Conservation (phyloP, 179 eudicot species). For the Heliamphora pulchella region DNA sequence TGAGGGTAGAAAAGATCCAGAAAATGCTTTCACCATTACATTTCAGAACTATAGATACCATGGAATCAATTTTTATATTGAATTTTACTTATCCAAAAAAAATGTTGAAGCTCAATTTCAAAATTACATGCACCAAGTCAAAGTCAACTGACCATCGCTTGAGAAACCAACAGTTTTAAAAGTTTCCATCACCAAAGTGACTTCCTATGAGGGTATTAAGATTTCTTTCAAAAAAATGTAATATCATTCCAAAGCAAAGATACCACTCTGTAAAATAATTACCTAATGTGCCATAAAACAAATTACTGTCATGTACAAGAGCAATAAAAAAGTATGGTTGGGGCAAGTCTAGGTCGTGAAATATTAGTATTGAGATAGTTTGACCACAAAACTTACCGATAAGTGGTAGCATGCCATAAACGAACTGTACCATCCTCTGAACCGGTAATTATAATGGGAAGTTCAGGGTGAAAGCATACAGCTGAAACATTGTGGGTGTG, state of each 20-base stretch:
- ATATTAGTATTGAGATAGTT: not conserved
- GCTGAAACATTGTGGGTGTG: slow-evolving; percentile 92
- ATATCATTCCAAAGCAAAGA: too few species aligned
- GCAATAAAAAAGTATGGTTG: not conserved
- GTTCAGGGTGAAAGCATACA: slow-evolving; percentile 89
- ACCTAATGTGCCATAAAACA: not conserved
- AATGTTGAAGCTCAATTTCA: not conserved
- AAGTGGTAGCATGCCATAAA: slow-evolving; percentile 88
- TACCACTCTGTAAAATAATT: not conserved
- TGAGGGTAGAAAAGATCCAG: not conserved
- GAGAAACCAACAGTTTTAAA: not conserved
- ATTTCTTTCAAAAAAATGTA: not conserved
- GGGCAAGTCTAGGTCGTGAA: not conserved
- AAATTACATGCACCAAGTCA: not conserved
- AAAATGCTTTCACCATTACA: not conserved
- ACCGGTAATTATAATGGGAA: slow-evolving; percentile 82
- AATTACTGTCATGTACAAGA: not conserved
- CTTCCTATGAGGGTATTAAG: not conserved
- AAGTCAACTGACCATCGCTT: not conserved
- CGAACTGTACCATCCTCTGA: slow-evolving; percentile 95
- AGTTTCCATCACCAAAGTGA: not conserved
- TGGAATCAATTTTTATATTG: not conserved
- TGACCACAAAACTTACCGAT: slow-evolving; percentile 39
- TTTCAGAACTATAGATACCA: not conserved
- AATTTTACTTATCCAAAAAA: too few species aligned